phyloP scores from a whole-genome alignment of 73 alveolate species.

The Effrenium voratum region DNA sequence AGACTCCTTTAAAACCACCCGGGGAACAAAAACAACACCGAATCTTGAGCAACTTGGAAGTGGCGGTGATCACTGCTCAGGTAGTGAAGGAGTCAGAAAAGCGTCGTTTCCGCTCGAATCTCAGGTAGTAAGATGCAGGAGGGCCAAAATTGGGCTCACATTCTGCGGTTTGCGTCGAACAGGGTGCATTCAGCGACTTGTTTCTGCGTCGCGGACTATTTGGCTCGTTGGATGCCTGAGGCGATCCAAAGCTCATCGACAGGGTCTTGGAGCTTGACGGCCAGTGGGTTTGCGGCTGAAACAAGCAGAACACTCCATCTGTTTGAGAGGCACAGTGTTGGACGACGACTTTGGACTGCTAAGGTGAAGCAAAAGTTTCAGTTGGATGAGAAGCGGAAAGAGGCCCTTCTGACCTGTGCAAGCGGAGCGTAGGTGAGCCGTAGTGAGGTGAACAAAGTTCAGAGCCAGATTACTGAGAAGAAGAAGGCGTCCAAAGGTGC shows the following conservation, averaged over 20 bases:
- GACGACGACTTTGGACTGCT: background rate
- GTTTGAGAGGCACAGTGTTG: background rate
- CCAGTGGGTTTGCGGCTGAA: constrained; percentile 95
- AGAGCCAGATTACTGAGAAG: constrained; percentile 86
- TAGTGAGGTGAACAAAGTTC: constrained; percentile 76
- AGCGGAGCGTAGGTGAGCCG: too few relatives aligned
- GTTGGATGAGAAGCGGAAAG: constrained; percentile 89
- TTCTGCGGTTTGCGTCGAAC: too few relatives aligned
- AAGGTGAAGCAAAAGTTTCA: constrained; percentile 92
- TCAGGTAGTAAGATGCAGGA: background rate
- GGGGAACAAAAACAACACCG: too few relatives aligned
- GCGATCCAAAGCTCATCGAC: constrained; percentile 95
- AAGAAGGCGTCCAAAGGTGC: constrained; percentile 94
- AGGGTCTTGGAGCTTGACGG: constrained; percentile 95
- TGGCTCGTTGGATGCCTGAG: background rate
- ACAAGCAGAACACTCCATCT: constrained; percentile 58
- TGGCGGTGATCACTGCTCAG: too few relatives aligned
- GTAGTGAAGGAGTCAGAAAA: constrained; percentile 95
- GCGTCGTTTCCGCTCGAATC: constrained; percentile 94
- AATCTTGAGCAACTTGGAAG: too few relatives aligned
- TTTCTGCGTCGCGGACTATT: background rate
- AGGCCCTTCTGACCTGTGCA: background rate
- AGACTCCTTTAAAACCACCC: too few relatives aligned
- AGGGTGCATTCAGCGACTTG: too few relatives aligned
- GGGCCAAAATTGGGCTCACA: too few relatives aligned